Evolutionary conservation across 2,329 filamentous ascomycete genomes (phyloP).

Genomic region (Chaetomium sp.): DNA sequence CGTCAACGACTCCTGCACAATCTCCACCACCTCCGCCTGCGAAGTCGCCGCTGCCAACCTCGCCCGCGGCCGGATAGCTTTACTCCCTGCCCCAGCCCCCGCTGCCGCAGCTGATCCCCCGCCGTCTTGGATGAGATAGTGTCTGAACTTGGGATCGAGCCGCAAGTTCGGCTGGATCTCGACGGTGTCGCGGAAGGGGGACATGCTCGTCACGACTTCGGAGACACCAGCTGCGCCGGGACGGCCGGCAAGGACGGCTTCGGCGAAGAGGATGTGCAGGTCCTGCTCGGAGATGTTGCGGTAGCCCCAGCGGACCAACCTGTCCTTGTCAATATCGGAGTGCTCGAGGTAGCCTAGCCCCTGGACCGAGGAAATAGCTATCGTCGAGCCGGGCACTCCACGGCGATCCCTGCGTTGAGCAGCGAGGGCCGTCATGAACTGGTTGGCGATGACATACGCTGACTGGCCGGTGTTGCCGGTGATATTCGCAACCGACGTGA

Average conservation of each 20-base stretch:
- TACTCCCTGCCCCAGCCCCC: not conserved
- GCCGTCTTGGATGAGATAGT: not conserved
- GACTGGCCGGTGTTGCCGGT: constrained; percentile 11
- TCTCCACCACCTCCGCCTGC: not conserved
- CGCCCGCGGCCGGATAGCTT: not conserved
- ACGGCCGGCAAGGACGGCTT: constrained; percentile 10
- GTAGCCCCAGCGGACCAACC: not conserved
- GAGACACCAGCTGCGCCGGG: not conserved
- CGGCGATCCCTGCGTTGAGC: constrained; percentile 14
- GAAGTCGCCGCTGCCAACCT: not conserved
- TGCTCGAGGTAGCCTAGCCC: not conserved
- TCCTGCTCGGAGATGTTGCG: constrained; percentile 7
- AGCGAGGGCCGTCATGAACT: constrained; percentile 36
- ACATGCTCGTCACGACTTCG: not conserved
- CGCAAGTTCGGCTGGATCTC: not conserved
- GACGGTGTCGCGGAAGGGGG: not conserved
- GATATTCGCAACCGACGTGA: constrained; percentile 6
- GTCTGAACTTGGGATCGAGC: not conserved
- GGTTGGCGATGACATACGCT: constrained; percentile 16
- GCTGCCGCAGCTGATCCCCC: not conserved
- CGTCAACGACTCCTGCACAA: not conserved
- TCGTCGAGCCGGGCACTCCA: not conserved
- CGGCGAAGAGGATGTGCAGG: constrained; percentile 9
- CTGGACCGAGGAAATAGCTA: constrained; percentile 9
- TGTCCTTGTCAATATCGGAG: not conserved